Evolutionary conservation across 768 basidiomycete species (phyloP).

Genomic region (Tulasnella sp.): DNA sequence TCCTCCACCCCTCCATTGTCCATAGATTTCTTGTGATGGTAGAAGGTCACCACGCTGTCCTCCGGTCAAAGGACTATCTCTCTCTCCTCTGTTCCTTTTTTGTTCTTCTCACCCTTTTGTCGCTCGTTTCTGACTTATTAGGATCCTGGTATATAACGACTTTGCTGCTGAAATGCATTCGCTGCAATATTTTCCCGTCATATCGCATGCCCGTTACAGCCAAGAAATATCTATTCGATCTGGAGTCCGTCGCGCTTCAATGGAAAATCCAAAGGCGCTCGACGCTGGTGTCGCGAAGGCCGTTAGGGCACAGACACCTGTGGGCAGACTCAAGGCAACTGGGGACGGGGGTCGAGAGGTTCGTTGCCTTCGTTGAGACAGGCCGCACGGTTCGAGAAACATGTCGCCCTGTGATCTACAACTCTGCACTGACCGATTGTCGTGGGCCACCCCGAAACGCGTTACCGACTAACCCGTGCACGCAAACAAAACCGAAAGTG

Average conservation of each 20-base stretch:
- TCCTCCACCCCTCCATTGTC: neutral
- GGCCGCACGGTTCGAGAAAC: too few species aligned
- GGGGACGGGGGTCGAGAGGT: too few species aligned
- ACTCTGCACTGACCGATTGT: too few species aligned
- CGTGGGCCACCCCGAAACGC: too few species aligned
- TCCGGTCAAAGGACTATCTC: neutral
- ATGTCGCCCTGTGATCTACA: too few species aligned
- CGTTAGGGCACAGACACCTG: too few species aligned
- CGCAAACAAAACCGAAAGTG: neutral
- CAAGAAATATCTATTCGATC: neutral
- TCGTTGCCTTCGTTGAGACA: too few species aligned
- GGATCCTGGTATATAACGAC: constrained; percentile 2
- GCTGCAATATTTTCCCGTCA: neutral
- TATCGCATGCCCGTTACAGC: neutral
- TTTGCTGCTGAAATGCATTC: neutral
- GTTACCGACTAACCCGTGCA: too few species aligned
- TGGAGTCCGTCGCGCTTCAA: too few species aligned
- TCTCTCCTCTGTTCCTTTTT: neutral
- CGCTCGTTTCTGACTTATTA: constrained; percentile 11
- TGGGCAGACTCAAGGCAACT: too few species aligned
- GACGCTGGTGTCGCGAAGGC: too few species aligned
- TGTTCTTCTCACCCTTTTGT: neutral
- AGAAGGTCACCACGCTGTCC: neutral
- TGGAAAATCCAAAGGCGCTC: too few species aligned
- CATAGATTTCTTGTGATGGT: neutral